These are phyloP conservation scores for Leptomonas seymouri DNA, from an alignment of 208 protist species.

Conservation along the genomic window DNA sequence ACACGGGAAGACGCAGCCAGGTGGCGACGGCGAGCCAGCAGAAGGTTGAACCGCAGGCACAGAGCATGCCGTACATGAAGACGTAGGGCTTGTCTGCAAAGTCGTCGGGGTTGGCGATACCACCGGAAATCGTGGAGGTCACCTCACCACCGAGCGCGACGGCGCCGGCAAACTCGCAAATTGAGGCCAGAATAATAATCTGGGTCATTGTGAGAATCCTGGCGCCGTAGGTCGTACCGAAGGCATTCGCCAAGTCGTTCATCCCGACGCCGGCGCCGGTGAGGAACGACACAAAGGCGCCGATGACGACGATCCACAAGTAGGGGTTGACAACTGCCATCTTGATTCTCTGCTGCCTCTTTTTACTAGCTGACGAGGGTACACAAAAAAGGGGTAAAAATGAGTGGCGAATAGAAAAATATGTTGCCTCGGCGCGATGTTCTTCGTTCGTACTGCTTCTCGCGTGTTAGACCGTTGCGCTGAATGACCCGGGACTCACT, in stretches of 20 bases:
- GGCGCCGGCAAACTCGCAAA: conserved; percentile 84
- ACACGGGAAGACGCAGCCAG: conserved; percentile 70
- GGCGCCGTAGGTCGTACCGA: conserved; percentile 87
- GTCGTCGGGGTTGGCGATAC: conserved; percentile 63
- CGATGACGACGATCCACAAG: conserved; percentile 79
- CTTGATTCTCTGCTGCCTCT: no score
- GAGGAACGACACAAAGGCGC: conserved; percentile 76
- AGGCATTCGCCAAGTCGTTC: conserved; percentile 93
- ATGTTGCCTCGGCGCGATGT: no score
- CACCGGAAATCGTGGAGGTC: conserved; percentile 76
- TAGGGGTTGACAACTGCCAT: conserved; percentile 47
- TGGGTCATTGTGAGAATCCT: conserved; percentile 77
- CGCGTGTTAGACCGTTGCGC: no score
- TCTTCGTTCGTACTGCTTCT: no score
- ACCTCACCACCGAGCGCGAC: conserved; percentile 70
- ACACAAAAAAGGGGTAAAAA: no score
- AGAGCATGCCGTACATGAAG: conserved; percentile 87
- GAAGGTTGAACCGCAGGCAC: conserved; percentile 62
- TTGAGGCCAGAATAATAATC: conserved; percentile 80
- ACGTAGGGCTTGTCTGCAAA: conserved; percentile 72
- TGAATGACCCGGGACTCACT: no score
- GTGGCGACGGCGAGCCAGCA: conserved; percentile 69
- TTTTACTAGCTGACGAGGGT: no score
- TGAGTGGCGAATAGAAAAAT: no score
- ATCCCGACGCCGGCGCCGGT: conserved; percentile 80